Evolutionary conservation across 192 early-diverging fungal species (phyloP), one percentile per base, ranked within the genome.

Genomic region (Coemansia erecta): DNA sequence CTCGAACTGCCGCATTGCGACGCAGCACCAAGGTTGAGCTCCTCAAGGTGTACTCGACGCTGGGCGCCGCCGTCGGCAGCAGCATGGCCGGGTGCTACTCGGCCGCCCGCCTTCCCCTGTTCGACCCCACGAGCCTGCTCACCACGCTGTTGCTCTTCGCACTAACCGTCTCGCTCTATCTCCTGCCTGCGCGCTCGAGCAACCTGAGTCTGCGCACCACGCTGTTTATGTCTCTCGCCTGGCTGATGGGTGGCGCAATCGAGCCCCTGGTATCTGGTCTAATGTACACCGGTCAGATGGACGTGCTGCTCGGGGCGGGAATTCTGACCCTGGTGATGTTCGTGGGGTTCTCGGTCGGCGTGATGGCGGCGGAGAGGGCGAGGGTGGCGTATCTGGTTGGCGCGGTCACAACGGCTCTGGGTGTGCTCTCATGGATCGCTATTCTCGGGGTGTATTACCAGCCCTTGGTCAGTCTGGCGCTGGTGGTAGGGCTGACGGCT

Each of bases 11-110:
- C 0, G 46, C 43, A 28, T 42, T 76, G 31, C n/a, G 11, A 33
- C 64, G 63, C 5, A 64, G 53, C 9, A 51, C 61, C 0, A 68
- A 63, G 41, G 42, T 42, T 22, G 63, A 77, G 47, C 48, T 77
- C 3, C 14, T 49, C 8, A 49, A 49, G 12, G 47, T 49, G 17
- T 49, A 26, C 8, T 24, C 47, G 12, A 77, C 64, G 8, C 43
- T 77, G 26, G 52, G 56, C 0, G 33, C 53, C 2, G 52, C 56
- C 4, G 13, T 58, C 19, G 52, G 50, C 31, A 54, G 37, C 56
- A 52, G 63, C 43, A 23, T 69, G 21, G 26, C 4, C 3, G 73
- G 73, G 2, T 63, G 47, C 23, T 49, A 49, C 8, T 49, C 47
- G 4, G 22, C 22, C 23, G 11, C 11, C 14, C 47, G 24, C 22